Conservation (phyloP, 1,139 yeast species). For the Geotrichum citri-aurantii region DNA sequence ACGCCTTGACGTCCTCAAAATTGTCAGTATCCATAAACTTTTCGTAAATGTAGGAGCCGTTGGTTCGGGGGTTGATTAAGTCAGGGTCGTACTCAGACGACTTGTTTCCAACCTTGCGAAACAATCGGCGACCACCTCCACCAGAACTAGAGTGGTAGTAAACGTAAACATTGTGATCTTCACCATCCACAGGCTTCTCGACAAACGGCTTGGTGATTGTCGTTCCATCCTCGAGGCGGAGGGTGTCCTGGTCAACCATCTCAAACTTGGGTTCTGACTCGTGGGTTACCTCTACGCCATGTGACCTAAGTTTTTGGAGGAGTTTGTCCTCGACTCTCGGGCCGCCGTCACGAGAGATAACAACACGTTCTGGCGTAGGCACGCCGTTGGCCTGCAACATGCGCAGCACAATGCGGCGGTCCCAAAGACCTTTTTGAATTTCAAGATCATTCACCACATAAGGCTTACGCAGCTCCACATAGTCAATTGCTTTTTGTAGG, state of each 20-base stretch:
- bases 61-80: slow-evolving; percentile 66
- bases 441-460: slow-evolving; percentile 81
- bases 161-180: slow-evolving; percentile 93
- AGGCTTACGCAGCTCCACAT: slow-evolving; percentile 86
- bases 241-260: slow-evolving; percentile 78
- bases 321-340: slow-evolving; percentile 73
- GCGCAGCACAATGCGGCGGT: slow-evolving; percentile 78
- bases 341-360: slow-evolving; percentile 94
- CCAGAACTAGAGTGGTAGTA: slow-evolving; percentile 86
- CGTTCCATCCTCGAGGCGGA: slow-evolving; percentile 63
- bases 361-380: slow-evolving; percentile 81
- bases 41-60: slow-evolving; percentile 90
- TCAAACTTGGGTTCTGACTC: slow-evolving; percentile 69
- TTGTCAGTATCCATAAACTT: slow-evolving; percentile 97
- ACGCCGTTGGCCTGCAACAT: slow-evolving; percentile 79
- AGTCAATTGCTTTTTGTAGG: slow-evolving; percentile 86
- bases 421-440: slow-evolving; percentile 94
- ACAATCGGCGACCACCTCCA: slow-evolving; percentile 93
- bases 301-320: slow-evolving; percentile 47
- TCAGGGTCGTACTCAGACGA: slow-evolving; percentile 93
- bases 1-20: slow-evolving; percentile 97
- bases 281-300: slow-evolving; percentile 50
- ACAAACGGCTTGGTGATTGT: slow-evolving; percentile 83
- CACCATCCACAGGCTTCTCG: slow-evolving; percentile 98
- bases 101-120: slow-evolving; percentile 95